Evolutionary conservation across 495 filamentous ascomycete species (phyloP).

Genomic region (Ramalina intermedia): DNA sequence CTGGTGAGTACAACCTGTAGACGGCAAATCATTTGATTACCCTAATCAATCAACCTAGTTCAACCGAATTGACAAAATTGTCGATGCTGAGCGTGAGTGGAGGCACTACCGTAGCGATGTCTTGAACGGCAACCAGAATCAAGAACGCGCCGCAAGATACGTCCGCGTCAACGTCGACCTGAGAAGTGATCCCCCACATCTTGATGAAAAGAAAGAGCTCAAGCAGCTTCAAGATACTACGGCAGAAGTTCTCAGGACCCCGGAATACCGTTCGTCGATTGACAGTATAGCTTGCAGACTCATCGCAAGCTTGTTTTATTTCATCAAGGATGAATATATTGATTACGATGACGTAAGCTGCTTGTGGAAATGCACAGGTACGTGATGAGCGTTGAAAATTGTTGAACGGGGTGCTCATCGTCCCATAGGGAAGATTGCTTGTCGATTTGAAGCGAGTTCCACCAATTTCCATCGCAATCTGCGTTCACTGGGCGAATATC

Average conservation of each 20-base stretch:
- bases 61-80: slow-evolving; percentile 12
- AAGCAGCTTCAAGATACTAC: slow-evolving; percentile 2
- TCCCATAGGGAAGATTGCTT: background rate
- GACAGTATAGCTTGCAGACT: slow-evolving; percentile 9
- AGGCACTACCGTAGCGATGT: slow-evolving; percentile 6
- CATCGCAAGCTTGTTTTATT: slow-evolving; percentile 19
- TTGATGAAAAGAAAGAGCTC: slow-evolving; percentile 16
- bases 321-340: slow-evolving; percentile 6
- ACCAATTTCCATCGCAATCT: slow-evolving; percentile 4
- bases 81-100: slow-evolving; percentile 14
- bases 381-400: background rate
- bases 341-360: background rate
- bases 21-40: background rate
- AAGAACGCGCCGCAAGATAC: slow-evolving; percentile 5
- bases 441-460: slow-evolving; percentile 8
- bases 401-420: background rate
- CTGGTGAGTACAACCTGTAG: background rate
- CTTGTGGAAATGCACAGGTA: slow-evolving; percentile 8
- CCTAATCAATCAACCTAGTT: slow-evolving; percentile 1
- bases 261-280: slow-evolving; percentile 6
- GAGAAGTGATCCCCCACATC: slow-evolving; percentile 6
- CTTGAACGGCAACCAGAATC: background rate
- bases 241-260: background rate
- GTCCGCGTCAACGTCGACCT: slow-evolving; percentile 15
- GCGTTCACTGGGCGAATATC: slow-evolving; percentile 7